Evolutionary conservation across 1,139 yeast genomes (phyloP), one percentile per base, ranked within the genome.

Genomic region (Suhomyces ambrosiae): DNA sequence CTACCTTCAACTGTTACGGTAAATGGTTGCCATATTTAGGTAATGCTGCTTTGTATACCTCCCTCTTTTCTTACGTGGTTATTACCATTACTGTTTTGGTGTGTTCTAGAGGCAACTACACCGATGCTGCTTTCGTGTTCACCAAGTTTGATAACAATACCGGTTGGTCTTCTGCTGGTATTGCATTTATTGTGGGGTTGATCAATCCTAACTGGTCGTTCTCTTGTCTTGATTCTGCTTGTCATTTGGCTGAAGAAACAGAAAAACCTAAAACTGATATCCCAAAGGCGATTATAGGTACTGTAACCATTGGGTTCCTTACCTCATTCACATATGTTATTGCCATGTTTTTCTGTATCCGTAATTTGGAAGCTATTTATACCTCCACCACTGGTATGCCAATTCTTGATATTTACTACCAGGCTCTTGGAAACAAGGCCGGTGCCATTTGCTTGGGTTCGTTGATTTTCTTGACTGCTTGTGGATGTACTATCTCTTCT

Each of bases 121-220:
- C 79, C 53, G 58, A 64, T 21, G 74, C 87, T 2, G 54, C 66
- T 35, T 82, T 80, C 55, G 88, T 82, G 9, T 82, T 83, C 55
- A 74, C 69, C 8, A 69, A 76, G 10, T 82, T 79, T 45, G 67
- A 71, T 40, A 82, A 83, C 56, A 74, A 69, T 37, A 82, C 88
- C 15, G 88, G 88, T 27, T 82, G 86, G 86, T 56, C 65, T 13
- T 68, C 71, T 12, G 54, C 76, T 15, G 85, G 73, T 5, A 74
- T 80, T 46, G 86, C 86, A 1, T 80, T 80, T 50, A 76, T 81
- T 40, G 79, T 80, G 10, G 86, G 86, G 37, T 61, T 81, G 43
- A 75, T 81, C 48, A 80, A 80, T 54, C 86, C 86, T 24, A 80
- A 79, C 35, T 80, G 86, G 86, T 75, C 82, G 1, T 80, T 80